These are phyloP conservation scores for Colletotrichum sp. DNA, from an alignment of 2,329 filamentous ascomycete genomes.

Conservation along the genomic window DNA sequence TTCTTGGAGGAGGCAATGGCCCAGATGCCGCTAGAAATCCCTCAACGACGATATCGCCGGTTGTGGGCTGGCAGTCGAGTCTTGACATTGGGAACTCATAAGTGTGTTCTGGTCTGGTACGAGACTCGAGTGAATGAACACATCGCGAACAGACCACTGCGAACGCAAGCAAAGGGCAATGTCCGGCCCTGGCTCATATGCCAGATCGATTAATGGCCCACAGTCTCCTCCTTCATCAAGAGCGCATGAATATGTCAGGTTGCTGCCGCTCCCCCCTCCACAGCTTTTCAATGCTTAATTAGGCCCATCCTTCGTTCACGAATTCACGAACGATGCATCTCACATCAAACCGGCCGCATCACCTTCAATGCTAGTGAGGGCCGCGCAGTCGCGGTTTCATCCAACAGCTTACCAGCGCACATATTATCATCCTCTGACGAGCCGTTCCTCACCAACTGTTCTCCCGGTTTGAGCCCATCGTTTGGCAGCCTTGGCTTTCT, in stretches of 20 bases:
- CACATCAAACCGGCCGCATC: not conserved
- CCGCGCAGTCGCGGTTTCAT: constrained; percentile 5
- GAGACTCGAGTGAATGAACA: not conserved
- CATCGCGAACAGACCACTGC: not conserved
- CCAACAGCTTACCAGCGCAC: not conserved
- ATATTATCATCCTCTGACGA: not conserved
- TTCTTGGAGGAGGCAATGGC: not conserved
- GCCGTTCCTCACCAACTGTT: not conserved
- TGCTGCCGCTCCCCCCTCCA: not conserved
- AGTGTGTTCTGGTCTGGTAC: not conserved
- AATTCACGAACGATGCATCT: not conserved
- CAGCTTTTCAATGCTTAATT: constrained; percentile 2
- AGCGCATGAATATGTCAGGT: constrained; percentile 11
- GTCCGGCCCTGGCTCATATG: not conserved
- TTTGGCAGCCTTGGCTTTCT: constrained; percentile 3
- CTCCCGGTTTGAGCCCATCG: not conserved
- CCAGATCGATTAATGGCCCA: not conserved
- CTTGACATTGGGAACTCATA: not conserved
- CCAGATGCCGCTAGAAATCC: constrained; percentile 8
- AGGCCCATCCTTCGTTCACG: not conserved
- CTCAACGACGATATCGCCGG: not conserved
- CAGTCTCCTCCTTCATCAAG: not conserved
- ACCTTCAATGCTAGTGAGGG: not conserved
- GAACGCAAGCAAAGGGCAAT: not conserved
- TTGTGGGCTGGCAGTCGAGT: not conserved